A percentile compares a stretch with the other conserved stretches of the same genome.
Conservation (phyloP, 352 stramenopile species). For the Globisporangium solare region DNA sequence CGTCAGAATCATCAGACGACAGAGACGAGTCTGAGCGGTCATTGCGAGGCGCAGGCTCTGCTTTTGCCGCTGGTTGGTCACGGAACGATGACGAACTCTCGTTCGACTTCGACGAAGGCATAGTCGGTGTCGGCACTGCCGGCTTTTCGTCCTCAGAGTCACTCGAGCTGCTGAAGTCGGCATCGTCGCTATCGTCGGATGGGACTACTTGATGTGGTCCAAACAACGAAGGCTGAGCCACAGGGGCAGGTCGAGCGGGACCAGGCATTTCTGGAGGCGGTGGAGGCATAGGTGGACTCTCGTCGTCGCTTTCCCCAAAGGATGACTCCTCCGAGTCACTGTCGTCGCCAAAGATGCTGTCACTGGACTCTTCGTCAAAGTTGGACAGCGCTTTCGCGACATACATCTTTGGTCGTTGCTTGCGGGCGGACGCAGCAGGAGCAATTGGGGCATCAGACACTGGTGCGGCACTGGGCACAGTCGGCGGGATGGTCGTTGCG, state of each 20-base stretch:
- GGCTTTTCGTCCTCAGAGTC: constrained; percentile 25
- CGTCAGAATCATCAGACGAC: constrained; percentile 15
- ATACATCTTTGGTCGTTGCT: constrained; percentile 74
- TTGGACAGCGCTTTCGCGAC: constrained; percentile 57
- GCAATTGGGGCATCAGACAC: constrained; percentile 3
- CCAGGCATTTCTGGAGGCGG: constrained; percentile 21
- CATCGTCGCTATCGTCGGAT: constrained; percentile 44
- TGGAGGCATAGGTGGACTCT: constrained; percentile 34
- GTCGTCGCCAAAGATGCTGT: constrained; percentile 83
- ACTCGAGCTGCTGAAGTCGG: constrained; percentile 43
- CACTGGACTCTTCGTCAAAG: constrained; percentile 79
- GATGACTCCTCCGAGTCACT: constrained; percentile 53
- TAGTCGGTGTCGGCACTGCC: neutral
- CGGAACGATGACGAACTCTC: neutral
- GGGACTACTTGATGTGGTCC: constrained; percentile 23
- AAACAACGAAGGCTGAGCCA: constrained; percentile 11
- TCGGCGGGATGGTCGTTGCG: too few species aligned
- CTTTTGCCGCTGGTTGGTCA: constrained; percentile 12
- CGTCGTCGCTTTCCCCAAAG: constrained; percentile 31
- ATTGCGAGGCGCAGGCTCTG: constrained; percentile 12
- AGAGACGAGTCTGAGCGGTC: constrained; percentile 23
- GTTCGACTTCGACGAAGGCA: neutral
- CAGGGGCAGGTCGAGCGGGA: too few species aligned
- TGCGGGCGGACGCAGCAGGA: constrained; percentile 18
- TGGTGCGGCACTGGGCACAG: neutral